Percentiles rank a stretch among this genome's conserved stretches.
phyloP scores from a whole-genome alignment of 805 yeast genomes.

The Saturnispora diversa region DNA sequence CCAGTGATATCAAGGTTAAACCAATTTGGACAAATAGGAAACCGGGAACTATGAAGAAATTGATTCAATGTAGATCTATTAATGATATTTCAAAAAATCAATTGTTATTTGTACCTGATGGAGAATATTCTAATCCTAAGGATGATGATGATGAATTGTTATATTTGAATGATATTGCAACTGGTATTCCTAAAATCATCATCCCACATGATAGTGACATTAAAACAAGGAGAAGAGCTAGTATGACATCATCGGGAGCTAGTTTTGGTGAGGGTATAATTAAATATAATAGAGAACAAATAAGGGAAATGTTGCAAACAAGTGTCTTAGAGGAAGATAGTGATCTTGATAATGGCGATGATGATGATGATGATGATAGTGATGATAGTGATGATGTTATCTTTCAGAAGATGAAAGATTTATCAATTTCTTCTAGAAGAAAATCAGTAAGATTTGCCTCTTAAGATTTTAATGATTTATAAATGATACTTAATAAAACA shows the following conservation, averaged over 20 bases:
- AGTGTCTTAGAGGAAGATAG: slow-evolving; percentile 15
- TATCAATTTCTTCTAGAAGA: slow-evolving; percentile 14
- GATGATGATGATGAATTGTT: slow-evolving; percentile 15
- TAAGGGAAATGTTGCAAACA: slow-evolving; percentile 26
- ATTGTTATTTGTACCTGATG: slow-evolving; percentile 9
- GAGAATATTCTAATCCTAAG: slow-evolving; percentile 14
- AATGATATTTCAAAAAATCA: slow-evolving; percentile 2
- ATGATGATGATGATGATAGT: slow-evolving; percentile 5
- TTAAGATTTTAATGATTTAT: slow-evolving; percentile 6
- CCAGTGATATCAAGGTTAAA: slow-evolving; percentile 7
- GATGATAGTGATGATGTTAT: slow-evolving; percentile 11
- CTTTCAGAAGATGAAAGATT: slow-evolving; percentile 6
- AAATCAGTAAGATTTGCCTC: slow-evolving; percentile 23
- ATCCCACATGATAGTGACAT: slow-evolving; percentile 7
- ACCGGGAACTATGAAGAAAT: slow-evolving; percentile 16
- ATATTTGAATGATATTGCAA: slow-evolving; percentile 9
- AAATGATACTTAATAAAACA: slow-evolving; percentile 2
- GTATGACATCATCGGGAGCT: slow-evolving; percentile 31
- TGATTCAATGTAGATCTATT: slow-evolving; percentile 19
- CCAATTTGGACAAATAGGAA: slow-evolving; percentile 21
- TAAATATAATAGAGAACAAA: slow-evolving; percentile 28
- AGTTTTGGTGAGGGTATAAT: slow-evolving; percentile 32
- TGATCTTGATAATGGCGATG: slow-evolving; percentile 10
- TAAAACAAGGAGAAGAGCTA: slow-evolving; percentile 15
- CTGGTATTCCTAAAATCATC: slow-evolving; percentile 12